Conservation (phyloP, 129 eudicot genomes). For the Lactuca saligna region DNA sequence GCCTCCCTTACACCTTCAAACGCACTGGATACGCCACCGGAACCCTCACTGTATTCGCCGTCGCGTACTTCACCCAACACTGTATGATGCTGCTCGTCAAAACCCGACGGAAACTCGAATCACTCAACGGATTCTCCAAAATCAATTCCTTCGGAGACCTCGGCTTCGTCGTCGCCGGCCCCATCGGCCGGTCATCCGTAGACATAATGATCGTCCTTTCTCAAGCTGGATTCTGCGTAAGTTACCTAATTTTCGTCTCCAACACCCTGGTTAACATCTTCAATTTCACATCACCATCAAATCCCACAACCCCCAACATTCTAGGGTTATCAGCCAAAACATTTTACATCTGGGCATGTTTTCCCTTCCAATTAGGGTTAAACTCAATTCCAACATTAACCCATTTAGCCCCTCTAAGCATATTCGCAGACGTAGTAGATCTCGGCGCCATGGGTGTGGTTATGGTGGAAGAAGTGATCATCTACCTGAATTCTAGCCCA, state of each 20-base stretch:
- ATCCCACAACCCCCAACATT: slow-evolving; percentile 15
- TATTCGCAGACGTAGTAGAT: slow-evolving; percentile 82
- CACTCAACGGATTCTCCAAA: slow-evolving; percentile 32
- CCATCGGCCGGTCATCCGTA: slow-evolving; percentile 64
- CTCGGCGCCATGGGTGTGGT: slow-evolving; percentile 89
- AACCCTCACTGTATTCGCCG: slow-evolving; percentile 48
- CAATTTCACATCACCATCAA: slow-evolving; percentile 23
- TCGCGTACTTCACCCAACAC: slow-evolving; percentile 57
- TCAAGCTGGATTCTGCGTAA: slow-evolving; percentile 90
- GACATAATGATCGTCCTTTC: slow-evolving; percentile 85
- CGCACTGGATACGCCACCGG: slow-evolving; percentile 67
- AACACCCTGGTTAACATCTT: slow-evolving; percentile 62
- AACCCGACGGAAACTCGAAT: slow-evolving; percentile 58
- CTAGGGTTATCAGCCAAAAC: slow-evolving; percentile 54
- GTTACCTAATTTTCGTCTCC: slow-evolving; percentile 73
- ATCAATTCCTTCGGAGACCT: slow-evolving; percentile 86
- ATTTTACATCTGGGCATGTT: slow-evolving; percentile 69
- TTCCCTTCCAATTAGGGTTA: slow-evolving; percentile 79
- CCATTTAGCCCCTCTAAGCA: slow-evolving; percentile 88
- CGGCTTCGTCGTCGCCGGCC: slow-evolving; percentile 78
- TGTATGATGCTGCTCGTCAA: slow-evolving; percentile 65
- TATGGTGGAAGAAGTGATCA: slow-evolving; percentile 66
- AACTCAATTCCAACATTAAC: slow-evolving; percentile 81
- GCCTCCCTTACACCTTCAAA: slow-evolving; percentile 79
- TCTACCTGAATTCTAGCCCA: slow-evolving; percentile 43